Conservation (phyloP, 225 moss, liverwort and hornwort species). For the Pleurozium schreberi region DNA sequence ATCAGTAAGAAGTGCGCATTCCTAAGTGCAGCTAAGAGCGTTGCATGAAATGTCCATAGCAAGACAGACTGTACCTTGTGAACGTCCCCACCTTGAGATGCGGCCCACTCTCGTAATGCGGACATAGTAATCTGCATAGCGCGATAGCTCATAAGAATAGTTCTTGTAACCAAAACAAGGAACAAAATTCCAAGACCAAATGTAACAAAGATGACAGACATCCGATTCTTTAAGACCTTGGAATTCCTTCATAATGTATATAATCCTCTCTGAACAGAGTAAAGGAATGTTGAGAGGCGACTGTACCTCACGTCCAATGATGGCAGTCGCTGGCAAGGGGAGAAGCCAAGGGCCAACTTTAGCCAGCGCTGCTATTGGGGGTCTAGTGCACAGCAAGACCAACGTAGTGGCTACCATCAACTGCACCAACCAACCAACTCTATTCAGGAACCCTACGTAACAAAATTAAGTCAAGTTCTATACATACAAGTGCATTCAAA, state of each 20-base stretch:
- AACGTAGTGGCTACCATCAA: slow-evolving; percentile 88
- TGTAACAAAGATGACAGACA: neutral
- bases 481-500: neutral
- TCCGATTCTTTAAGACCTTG: neutral
- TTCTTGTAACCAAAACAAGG: neutral
- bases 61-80: slow-evolving; percentile 47
- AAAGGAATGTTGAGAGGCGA: neutral
- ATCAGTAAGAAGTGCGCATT: neutral
- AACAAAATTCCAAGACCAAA: neutral
- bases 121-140: slow-evolving; percentile 88
- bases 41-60: neutral
- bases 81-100: slow-evolving; percentile 78
- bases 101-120: slow-evolving; percentile 96
- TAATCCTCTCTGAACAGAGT: neutral
- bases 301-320: slow-evolving; percentile 85
- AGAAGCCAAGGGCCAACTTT: slow-evolving; percentile 78
- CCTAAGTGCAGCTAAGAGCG: neutral
- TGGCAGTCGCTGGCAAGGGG: slow-evolving; percentile 78
- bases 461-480: neutral
- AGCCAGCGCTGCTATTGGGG: slow-evolving; percentile 45
- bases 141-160: neutral
- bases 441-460: neutral
- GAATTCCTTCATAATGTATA: neutral
- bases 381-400: slow-evolving; percentile 81
- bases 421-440: slow-evolving; percentile 22